These are phyloP conservation scores for Tulasnella sp. DNA, from an alignment of 768 basidiomycete species.

Conservation along the genomic window DNA sequence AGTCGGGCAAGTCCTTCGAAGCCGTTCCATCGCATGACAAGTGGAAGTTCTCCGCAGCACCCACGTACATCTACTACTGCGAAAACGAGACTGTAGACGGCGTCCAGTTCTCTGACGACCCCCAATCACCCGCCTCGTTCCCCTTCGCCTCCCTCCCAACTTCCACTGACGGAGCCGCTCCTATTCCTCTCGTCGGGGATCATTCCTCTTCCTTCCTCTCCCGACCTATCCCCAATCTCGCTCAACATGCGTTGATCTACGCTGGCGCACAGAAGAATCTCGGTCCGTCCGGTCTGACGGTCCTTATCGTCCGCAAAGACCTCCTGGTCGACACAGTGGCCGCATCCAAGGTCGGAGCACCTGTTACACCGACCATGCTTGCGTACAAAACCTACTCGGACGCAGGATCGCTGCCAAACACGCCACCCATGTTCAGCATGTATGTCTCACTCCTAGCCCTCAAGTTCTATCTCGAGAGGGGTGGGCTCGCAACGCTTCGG, in stretches of 20 bases:
- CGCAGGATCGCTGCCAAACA: slow-evolving; percentile 76
- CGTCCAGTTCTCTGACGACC: slow-evolving; percentile 67
- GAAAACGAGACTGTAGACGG: slow-evolving; percentile 99
- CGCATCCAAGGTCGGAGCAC: slow-evolving; percentile 61
- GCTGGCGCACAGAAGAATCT: slow-evolving; percentile 98
- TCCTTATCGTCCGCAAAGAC: slow-evolving; percentile 92
- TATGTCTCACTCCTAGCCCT: slow-evolving; percentile 87
- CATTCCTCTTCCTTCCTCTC: slow-evolving; percentile 97
- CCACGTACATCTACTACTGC: slow-evolving; percentile 94
- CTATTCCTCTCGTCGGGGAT: slow-evolving; percentile 80
- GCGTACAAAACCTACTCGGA: slow-evolving; percentile 79
- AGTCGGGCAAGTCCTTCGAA: slow-evolving; percentile 64
- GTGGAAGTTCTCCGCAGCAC: slow-evolving; percentile 69
- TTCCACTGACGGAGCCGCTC: slow-evolving; percentile 31
- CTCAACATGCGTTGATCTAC: slow-evolving; percentile 88
- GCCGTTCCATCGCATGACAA: slow-evolving; percentile 65
- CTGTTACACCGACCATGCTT: slow-evolving; percentile 67
- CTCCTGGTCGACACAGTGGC: slow-evolving; percentile 85
- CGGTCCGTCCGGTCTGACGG: slow-evolving; percentile 86
- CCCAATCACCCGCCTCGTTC: slow-evolving; percentile 55
- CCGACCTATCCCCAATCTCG: slow-evolving; percentile 77
- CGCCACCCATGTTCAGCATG: slow-evolving; percentile 83
- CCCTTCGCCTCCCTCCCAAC: slow-evolving; percentile 67
- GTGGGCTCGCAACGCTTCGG: slow-evolving; percentile 60
- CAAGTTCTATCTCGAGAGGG: slow-evolving; percentile 53